phyloP scores from a whole-genome alignment of 441 rosid genomes.

The Corymbia citriodora region DNA sequence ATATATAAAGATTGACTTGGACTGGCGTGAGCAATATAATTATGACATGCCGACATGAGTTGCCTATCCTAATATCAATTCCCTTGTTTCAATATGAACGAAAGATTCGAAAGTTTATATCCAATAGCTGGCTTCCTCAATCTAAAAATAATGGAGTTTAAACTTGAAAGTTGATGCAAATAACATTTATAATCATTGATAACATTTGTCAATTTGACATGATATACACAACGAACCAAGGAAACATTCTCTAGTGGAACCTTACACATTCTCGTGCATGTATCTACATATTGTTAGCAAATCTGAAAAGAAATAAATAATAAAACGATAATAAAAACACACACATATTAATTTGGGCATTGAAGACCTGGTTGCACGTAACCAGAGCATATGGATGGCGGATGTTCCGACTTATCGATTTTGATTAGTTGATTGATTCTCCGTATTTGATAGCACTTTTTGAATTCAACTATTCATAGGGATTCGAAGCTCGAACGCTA shows the following conservation, averaged over 20 bases:
- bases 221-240: not conserved
- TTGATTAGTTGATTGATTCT: not conserved
- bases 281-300: too few species aligned
- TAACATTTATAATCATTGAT: not conserved
- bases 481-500: not conserved
- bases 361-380: not conserved
- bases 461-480: not conserved
- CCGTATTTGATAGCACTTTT: not conserved
- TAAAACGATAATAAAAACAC: not conserved
- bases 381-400: not conserved
- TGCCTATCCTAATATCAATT: not conserved
- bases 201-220: not conserved
- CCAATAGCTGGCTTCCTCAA: not conserved
- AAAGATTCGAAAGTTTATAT: rapidly evolving
- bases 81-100: not conserved
- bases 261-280: too few species aligned
- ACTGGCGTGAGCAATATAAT: not conserved
- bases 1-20: too few species aligned
- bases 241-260: not conserved
- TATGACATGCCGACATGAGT: not conserved
- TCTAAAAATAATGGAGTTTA: not conserved
- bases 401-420: not conserved
- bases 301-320: not conserved
- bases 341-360: not conserved
- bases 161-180: not conserved